Evolutionary conservation across 768 basidiomycete genomes (phyloP), one percentile per base, ranked within the genome.

Genomic region (Suillus subluteus): DNA sequence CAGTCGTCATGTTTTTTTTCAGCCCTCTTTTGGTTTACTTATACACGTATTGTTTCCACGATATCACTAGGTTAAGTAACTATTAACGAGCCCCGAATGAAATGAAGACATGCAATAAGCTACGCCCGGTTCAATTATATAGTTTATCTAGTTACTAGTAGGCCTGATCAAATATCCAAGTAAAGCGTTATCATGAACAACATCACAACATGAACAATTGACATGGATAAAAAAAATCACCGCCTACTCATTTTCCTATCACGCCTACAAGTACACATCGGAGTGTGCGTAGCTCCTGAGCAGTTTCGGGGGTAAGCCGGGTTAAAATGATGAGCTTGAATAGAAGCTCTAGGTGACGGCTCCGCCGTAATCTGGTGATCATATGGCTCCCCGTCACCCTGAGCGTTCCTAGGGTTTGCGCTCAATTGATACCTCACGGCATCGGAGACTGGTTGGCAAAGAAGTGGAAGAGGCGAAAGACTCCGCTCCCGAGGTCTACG

Each of bases 381-480:
- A 61, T 61, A 41, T 43, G 41, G 1, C 41, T 61, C 59, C 41
- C 30, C 59, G 18, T 61, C 59, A 43, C 40, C 58, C 40, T 41
- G 58, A 59, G 58, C 16, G 38, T 30, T 26, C 38, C 37, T 61
- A 61, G 18, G 30, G 30, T 43, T 43, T 43, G 40, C 26, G 59
- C 59, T 73, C 62, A 78, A 54, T 26, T 75, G 78, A 65, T 77
- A 79, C 63, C 76, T 63, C 58, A 77, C 44, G 11, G 70, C 71
- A 58, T 77, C 76, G 26, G 78, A 79, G 3, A 77, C 78, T 3
- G 76, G 76, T 64, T 78, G 76, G 52, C 76, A 77, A 52, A 77
- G 78, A 64, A 77, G 59, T 6, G 76, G 77, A 11, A 77, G 72
- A 12, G 76, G 75, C 0, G 77, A 77, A 18, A 75, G 66, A 40